phyloP scores from a whole-genome alignment of 164 flowering plant genomes.

The Saururus chinensis region DNA sequence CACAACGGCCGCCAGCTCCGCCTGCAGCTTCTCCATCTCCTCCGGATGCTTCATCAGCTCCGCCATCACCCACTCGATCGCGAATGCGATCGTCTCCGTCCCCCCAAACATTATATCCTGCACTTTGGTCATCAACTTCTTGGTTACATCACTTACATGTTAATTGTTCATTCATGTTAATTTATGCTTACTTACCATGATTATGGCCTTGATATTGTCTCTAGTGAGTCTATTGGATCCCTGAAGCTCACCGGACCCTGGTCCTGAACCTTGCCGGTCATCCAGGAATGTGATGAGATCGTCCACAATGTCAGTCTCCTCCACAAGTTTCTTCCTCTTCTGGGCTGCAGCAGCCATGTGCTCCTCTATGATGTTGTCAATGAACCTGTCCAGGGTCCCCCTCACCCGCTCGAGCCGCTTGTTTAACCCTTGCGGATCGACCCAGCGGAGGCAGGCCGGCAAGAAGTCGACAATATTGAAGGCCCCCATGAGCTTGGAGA shows the following conservation, averaged over 20 bases:
- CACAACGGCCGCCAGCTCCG: conserved; percentile 49
- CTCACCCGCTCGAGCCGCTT: conserved; percentile 38
- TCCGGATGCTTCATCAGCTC: conserved; percentile 57
- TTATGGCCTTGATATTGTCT: conserved; percentile 76
- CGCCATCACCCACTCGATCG: conserved; percentile 75
- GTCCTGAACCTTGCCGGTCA: conserved; percentile 18
- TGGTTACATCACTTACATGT: no score
- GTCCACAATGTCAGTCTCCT: conserved; percentile 61
- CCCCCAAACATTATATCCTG: no score
- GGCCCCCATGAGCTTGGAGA: no score
- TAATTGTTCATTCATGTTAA: no score
- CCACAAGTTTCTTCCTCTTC: conserved; percentile 6
- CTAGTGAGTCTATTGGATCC: conserved; percentile 36
- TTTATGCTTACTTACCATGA: conserved; percentile 40
- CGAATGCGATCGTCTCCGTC: conserved; percentile 8
- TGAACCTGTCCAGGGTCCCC: conserved; percentile 41
- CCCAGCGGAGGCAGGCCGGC: conserved; percentile 48
- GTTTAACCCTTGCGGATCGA: conserved; percentile 50
- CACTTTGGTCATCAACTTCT: no score
- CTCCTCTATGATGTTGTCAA: no score
- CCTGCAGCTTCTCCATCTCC: conserved; percentile 44
- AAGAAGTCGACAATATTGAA: no score
- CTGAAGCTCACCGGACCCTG: conserved; percentile 32
- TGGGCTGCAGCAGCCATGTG: conserved; percentile 27
- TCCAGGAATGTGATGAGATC: conserved; percentile 49